Conservation (phyloP, 805 yeast genomes). For the Lachancea fermentati region DNA sequence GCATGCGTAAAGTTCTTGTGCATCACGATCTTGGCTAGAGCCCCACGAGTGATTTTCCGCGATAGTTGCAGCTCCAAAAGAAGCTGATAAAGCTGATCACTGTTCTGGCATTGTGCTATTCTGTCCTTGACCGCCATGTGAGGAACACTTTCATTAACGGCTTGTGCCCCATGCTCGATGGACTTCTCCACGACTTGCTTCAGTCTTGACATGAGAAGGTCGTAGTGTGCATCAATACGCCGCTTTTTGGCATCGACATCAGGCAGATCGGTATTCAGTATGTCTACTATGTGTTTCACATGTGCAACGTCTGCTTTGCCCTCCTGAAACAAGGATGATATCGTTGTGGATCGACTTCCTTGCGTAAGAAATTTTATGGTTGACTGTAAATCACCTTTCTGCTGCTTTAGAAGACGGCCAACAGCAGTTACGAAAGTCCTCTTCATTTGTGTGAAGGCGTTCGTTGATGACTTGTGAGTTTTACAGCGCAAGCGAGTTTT, state of each 20-base stretch:
- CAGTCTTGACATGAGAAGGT: slow-evolving; percentile 23
- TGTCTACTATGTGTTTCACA: slow-evolving; percentile 23
- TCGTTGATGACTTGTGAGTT: too few species aligned
- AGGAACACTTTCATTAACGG: too few species aligned
- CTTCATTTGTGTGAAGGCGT: too few species aligned
- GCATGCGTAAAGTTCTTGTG: slow-evolving; percentile 19
- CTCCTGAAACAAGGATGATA: slow-evolving; percentile 4
- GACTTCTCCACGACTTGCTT: slow-evolving; percentile 22
- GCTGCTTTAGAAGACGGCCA: slow-evolving; percentile 15
- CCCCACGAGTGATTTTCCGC: slow-evolving; percentile 12
- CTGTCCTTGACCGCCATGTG: slow-evolving; percentile 1
- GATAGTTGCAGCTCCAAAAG: slow-evolving; percentile 18
- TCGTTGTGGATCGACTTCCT: slow-evolving; percentile 5
- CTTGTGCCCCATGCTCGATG: slow-evolving; percentile 4
- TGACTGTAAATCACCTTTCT: slow-evolving; percentile 21
- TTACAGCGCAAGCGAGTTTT: too few species aligned
- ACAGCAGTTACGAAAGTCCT: slow-evolving; percentile 15
- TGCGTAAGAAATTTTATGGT: slow-evolving; percentile 24
- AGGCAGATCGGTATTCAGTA: slow-evolving; percentile 27
- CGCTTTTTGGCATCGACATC: slow-evolving; percentile 18
- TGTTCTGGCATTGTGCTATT: not conserved
- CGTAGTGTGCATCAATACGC: slow-evolving; percentile 26
- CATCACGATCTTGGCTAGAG: slow-evolving; percentile 17
- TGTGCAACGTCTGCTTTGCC: slow-evolving; percentile 14
- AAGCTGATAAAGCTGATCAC: slow-evolving; percentile 3